A percentile compares a stretch with the other conserved stretches of the same genome.
These are phyloP conservation scores for Aspergillus haitiensis DNA, from an alignment of 495 filamentous ascomycete genomes.

Conservation along the genomic window DNA sequence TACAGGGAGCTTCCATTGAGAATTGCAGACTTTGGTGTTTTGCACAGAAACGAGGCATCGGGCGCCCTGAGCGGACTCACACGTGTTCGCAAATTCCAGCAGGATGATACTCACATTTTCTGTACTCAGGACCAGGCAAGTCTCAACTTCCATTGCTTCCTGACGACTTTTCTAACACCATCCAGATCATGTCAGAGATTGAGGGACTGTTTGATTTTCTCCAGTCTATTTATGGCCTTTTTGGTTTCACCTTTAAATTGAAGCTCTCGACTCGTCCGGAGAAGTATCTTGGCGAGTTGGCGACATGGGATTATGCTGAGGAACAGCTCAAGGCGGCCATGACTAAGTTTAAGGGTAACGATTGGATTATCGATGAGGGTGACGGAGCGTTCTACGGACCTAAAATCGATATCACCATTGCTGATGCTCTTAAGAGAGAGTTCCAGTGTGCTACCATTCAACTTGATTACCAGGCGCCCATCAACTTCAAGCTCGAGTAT, in stretches of 20 bases:
- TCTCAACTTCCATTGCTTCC: background rate
- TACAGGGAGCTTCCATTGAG: conserved; percentile 88
- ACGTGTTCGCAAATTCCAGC: conserved; percentile 86
- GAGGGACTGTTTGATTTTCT: conserved; percentile 87
- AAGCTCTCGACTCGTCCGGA: conserved; percentile 95
- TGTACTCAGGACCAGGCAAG: conserved; percentile 71
- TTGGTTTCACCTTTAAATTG: conserved; percentile 94
- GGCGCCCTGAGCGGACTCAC: conserved; percentile 89
- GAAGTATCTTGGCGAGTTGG: conserved; percentile 81
- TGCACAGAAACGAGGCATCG: conserved; percentile 93
- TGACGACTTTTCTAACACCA: conserved; percentile 15
- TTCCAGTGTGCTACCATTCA: conserved; percentile 97
- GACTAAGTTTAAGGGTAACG: conserved; percentile 70
- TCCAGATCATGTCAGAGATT: conserved; percentile 78
- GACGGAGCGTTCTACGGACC: conserved; percentile 98
- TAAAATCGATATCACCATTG: conserved; percentile 90
- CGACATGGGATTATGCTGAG: conserved; percentile 88
- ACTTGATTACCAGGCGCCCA: conserved; percentile 90
- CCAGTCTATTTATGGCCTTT: conserved; percentile 75
- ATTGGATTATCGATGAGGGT: conserved; percentile 88
- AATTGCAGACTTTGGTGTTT: conserved; percentile 91
- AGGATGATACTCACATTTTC: conserved; percentile 96
- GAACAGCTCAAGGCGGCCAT: conserved; percentile 72
- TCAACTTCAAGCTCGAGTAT: conserved; percentile 82
- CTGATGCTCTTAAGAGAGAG: conserved; percentile 73